Percentiles rank a stretch among this genome's conserved stretches.
phyloP scores from a whole-genome alignment of 495 filamentous ascomycete species.

The Tuber umbilicatum region DNA sequence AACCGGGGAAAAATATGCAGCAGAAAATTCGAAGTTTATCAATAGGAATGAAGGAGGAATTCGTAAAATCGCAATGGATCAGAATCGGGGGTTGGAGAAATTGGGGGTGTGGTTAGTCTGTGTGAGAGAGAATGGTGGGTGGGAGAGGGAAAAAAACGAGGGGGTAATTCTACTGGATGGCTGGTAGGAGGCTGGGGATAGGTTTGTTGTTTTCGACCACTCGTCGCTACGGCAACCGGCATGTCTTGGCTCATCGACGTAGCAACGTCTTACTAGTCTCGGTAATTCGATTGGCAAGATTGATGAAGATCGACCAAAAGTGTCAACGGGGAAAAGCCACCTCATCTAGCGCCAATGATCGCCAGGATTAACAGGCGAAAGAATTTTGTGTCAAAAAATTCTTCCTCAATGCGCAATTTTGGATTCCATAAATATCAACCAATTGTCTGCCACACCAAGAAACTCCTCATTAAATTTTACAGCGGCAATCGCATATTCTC shows the following conservation, averaged over 20 bases:
- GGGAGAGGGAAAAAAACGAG: conserved; percentile 1
- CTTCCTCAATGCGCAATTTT: neutral
- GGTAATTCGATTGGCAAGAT: neutral
- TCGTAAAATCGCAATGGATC: neutral
- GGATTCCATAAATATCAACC: neutral
- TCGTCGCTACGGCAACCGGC: neutral
- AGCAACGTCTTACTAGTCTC: neutral
- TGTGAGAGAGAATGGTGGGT: neutral
- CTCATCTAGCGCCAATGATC: neutral
- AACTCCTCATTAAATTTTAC: too few relatives aligned
- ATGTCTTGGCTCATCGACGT: neutral
- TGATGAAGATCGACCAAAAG: neutral
- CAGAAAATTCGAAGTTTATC: neutral
- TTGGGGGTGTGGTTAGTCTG: neutral
- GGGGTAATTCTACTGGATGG: neutral
- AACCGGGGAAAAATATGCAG: neutral
- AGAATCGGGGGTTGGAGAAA: neutral
- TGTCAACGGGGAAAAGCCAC: neutral
- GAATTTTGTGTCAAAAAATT: neutral
- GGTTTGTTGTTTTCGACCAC: neutral
- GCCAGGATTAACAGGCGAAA: neutral
- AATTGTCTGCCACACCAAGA: too few relatives aligned
- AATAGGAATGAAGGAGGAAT: neutral
- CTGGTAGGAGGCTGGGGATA: conserved; percentile 1
- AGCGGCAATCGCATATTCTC: too few relatives aligned